A percentile compares a stretch with the other conserved stretches of the same genome.
These are phyloP conservation scores for Tetradesmus obliquus DNA, from an alignment of 139 green algal species.

Conservation along the genomic window DNA sequence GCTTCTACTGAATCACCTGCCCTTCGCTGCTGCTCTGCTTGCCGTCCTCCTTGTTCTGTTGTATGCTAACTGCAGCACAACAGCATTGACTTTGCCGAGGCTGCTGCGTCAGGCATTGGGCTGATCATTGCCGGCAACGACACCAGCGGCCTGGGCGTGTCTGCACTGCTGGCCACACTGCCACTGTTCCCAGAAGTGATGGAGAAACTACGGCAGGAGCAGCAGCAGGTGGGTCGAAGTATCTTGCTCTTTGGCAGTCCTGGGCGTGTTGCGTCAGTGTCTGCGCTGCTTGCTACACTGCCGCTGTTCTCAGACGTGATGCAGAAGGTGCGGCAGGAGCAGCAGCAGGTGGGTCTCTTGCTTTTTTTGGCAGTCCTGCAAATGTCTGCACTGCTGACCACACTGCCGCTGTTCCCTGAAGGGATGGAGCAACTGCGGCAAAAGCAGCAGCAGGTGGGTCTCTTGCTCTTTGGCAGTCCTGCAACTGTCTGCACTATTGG, in stretches of 20 bases:
- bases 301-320: constrained; percentile 5
- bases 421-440: neutral
- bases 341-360: constrained; percentile 4
- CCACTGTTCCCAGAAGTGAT: constrained; percentile 32
- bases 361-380: no score
- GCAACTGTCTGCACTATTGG: no score
- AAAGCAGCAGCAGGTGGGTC: no score
- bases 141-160: constrained; percentile 32
- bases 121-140: constrained; percentile 40
- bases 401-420: neutral
- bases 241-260: neutral
- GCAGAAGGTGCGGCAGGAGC: constrained; percentile 9
- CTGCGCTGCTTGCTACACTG: constrained; percentile 8
- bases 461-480: neutral
- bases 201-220: constrained; percentile 22
- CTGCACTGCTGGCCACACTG: constrained; percentile 13
- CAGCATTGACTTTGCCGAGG: neutral
- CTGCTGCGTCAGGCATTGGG: neutral
- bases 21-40: no score
- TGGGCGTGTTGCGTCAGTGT: neutral
- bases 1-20: no score
- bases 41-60: no score
- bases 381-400: neutral
- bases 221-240: constrained; percentile 16
- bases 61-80: neutral